Evolutionary conservation across 2,329 filamentous ascomycete genomes (phyloP).

Genomic region (Ophiostoma populinum): DNA sequence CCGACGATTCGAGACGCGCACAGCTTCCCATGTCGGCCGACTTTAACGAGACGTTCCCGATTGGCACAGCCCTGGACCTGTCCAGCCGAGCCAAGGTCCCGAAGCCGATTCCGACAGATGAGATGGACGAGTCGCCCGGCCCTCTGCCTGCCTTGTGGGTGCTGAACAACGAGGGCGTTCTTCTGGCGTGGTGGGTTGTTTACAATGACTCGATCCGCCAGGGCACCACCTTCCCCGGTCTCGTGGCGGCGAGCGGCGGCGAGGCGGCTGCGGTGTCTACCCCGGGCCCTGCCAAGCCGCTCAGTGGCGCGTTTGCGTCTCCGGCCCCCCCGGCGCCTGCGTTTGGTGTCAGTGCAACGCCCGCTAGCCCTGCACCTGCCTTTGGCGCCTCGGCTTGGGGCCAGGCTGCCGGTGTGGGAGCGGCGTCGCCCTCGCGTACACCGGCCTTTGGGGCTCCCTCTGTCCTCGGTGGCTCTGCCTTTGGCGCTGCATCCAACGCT

Average conservation of each 20-base stretch:
- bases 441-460: slow-evolving; percentile 32
- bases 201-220: slow-evolving; percentile 73
- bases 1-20: slow-evolving; percentile 59
- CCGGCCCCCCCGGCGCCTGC: slow-evolving; percentile 18
- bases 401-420: slow-evolving; percentile 12
- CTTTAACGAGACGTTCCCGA: slow-evolving; percentile 53
- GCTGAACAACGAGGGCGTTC: slow-evolving; percentile 73
- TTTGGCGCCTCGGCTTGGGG: slow-evolving; percentile 30
- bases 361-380: slow-evolving; percentile 4
- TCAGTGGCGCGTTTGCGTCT: slow-evolving; percentile 11
- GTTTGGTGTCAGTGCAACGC: slow-evolving; percentile 13
- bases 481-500: slow-evolving; percentile 22
- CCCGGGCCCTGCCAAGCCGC: slow-evolving; percentile 11
- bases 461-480: slow-evolving; percentile 13
- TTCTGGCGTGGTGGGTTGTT: slow-evolving; percentile 80
- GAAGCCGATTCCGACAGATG: slow-evolving; percentile 59
- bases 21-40: slow-evolving; percentile 54
- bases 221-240: slow-evolving; percentile 54
- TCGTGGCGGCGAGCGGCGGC: slow-evolving; percentile 31
- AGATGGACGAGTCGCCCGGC: slow-evolving; percentile 60
- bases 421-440: slow-evolving; percentile 16
- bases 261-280: slow-evolving; percentile 9
- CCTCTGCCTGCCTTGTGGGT: slow-evolving; percentile 73
- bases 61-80: slow-evolving; percentile 72
- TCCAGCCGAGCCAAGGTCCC: slow-evolving; percentile 63